phyloP scores from a whole-genome alignment of 345 rosid species.

The Ceriops tagal region DNA sequence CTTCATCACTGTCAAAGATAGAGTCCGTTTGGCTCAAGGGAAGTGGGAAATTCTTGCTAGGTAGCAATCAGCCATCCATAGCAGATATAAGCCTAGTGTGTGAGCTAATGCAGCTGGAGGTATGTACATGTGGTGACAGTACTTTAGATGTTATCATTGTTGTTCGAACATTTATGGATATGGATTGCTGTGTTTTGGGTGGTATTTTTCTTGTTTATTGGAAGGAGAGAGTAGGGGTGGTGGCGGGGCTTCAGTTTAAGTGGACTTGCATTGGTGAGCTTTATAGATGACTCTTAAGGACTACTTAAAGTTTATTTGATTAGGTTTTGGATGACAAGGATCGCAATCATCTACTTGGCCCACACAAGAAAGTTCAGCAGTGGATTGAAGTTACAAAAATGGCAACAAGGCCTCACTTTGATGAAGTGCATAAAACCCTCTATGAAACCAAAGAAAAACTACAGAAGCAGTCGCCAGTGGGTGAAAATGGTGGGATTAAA shows the following conservation, averaged over 20 bases:
- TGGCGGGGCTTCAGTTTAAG: no score
- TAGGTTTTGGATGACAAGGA: slow-evolving; percentile 72
- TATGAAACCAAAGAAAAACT: slow-evolving; percentile 39
- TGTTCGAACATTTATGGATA: no score
- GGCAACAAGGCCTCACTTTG: slow-evolving; percentile 70
- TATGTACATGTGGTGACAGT: slow-evolving; percentile 16
- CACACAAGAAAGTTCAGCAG: slow-evolving; percentile 59
- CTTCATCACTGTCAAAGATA: slow-evolving; percentile 48
- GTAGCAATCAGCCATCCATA: slow-evolving; percentile 73
- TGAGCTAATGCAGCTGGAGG: slow-evolving; percentile 80
- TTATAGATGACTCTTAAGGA: no score
- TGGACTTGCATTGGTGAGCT: no score
- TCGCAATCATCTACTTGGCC: slow-evolving; percentile 46
- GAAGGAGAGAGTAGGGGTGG: no score
- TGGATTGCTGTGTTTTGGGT: no score
- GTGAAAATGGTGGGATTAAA: slow-evolving; percentile 20
- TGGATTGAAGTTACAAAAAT: slow-evolving; percentile 72
- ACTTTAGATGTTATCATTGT: not conserved
- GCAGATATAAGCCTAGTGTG: slow-evolving; percentile 87
- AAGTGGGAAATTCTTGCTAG: slow-evolving; percentile 58
- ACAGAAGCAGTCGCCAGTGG: slow-evolving; percentile 24
- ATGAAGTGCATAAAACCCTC: slow-evolving; percentile 58
- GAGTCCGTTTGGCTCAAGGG: slow-evolving; percentile 83
- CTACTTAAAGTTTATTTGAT: not conserved
- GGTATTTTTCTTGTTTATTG: not conserved